Base-by-base conservation (phyloP, 1,139 yeast species). In the Candida sp. region DNA sequence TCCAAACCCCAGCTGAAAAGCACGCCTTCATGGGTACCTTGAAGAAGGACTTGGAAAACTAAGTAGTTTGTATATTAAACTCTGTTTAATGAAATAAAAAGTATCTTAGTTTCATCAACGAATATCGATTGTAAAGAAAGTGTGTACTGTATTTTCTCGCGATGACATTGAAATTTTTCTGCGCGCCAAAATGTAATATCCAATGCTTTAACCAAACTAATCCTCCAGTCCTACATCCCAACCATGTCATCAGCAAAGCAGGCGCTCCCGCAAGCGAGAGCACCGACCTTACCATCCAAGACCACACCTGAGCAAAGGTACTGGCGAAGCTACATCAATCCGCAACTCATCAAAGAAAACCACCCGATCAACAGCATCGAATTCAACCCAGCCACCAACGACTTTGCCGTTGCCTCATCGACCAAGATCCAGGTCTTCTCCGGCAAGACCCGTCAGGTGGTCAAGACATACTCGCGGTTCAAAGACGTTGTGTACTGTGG, bases 1-100 rank as follows among this genome's bases (percentile, higher is more conserved):
- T 96, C 99, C 99, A 96, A 85, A 94, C 99, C 75, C 97, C 98
- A 72, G 99, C 98, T 80, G 99, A 96, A 88, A 96, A 96, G 93
- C 93, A 87, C 77, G 96, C 99, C 75, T 96, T 96, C 94, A 75
- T 93, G 86, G 99, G 99, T 86, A 93, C 99, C 73, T 89, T 94
- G 80, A 96, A 96, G 96, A 93, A 91, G 89, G 99, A 94, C 72
- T 75, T 78, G 62, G 65, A 72, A 63, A 65, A 64, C 58, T 65
- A 66, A 59, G 48, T 17, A 17, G 17, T 17, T 17, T 17, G 17
- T 17, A 17, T 17, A 17, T 17, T 17, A 17, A 2, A 17, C 17
- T 17, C 17, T 17, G 17, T 17, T 17, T 17, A 17, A 17, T 17
- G 17, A 17, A 17, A 17, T 17, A 17, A 17, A 17, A 17, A 17